phyloP scores from a whole-genome alignment of 1,284 basidiomycete species.

The Caloboletus inedulis region DNA sequence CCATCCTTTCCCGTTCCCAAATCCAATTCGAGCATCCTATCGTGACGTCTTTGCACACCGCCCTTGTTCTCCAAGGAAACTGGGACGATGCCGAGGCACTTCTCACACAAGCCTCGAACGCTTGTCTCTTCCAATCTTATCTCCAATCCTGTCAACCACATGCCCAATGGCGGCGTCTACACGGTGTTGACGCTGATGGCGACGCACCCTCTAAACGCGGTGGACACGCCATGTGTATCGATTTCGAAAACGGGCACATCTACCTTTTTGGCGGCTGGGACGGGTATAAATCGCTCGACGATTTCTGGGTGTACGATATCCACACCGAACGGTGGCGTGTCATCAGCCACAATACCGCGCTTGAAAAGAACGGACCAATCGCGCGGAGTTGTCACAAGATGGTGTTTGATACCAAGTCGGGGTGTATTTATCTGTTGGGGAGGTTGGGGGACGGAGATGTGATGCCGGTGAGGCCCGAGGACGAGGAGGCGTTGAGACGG shows the following conservation, averaged over 20 bases:
- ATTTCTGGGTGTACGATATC: slow-evolving; percentile 78
- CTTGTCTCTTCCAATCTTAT: slow-evolving; percentile 58
- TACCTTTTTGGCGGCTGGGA: slow-evolving; percentile 84
- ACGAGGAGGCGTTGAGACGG: slow-evolving; percentile 24
- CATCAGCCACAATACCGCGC: slow-evolving; percentile 54
- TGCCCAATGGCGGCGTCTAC: slow-evolving; percentile 55
- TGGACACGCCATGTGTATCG: slow-evolving; percentile 82
- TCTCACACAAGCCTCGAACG: slow-evolving; percentile 47
- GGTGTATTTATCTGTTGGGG: slow-evolving; percentile 71
- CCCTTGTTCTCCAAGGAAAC: slow-evolving; percentile 63
- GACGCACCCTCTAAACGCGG: slow-evolving; percentile 64
- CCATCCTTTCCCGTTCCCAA: slow-evolving; percentile 56
- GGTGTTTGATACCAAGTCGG: slow-evolving; percentile 70
- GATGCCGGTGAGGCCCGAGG: slow-evolving; percentile 25
- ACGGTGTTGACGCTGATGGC: slow-evolving; percentile 57
- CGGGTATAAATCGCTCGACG: slow-evolving; percentile 68
- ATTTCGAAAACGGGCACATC: slow-evolving; percentile 57
- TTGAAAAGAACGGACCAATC: slow-evolving; percentile 63
- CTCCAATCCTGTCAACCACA: slow-evolving; percentile 55
- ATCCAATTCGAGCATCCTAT: slow-evolving; percentile 69
- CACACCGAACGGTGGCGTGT: slow-evolving; percentile 60
- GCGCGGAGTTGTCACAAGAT: slow-evolving; percentile 81
- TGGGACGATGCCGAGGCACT: slow-evolving; percentile 60
- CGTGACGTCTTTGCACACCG: slow-evolving; percentile 62
- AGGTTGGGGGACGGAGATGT: slow-evolving; percentile 54